phyloP scores from a whole-genome alignment of 2,329 filamentous ascomycete species.

The Aspergillus uvarum region DNA sequence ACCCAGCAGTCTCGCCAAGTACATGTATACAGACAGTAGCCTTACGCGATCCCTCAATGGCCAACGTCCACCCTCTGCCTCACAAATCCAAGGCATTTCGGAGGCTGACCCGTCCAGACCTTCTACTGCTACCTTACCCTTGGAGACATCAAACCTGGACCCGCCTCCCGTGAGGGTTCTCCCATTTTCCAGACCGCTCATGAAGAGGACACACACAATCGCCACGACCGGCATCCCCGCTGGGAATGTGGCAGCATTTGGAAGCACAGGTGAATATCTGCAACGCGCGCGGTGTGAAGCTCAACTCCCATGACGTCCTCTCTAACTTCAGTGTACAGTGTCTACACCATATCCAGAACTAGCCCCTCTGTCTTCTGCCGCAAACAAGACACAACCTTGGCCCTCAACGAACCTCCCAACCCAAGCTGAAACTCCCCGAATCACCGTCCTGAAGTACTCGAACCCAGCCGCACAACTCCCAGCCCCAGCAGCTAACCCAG shows the following conservation, averaged over 20 bases:
- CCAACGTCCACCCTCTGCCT: background rate
- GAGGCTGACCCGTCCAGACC: conserved; percentile 16
- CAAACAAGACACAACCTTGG: background rate
- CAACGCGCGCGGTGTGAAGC: background rate
- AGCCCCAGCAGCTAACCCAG: background rate
- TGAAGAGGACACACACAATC: conserved; percentile 18
- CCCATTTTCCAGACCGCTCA: conserved; percentile 37
- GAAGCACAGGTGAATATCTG: background rate
- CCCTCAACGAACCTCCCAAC: background rate
- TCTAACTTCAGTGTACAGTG: background rate
- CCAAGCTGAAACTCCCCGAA: background rate
- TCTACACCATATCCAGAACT: background rate
- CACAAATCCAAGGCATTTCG: background rate
- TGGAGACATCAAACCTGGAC: conserved; percentile 31
- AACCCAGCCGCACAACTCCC: background rate
- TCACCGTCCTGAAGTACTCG: background rate
- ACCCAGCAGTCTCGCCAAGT: conserved; percentile 3
- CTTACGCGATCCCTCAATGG: background rate
- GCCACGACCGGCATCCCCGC: background rate
- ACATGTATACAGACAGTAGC: conserved; percentile 5
- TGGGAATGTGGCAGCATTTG: background rate
- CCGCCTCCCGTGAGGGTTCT: conserved; percentile 46
- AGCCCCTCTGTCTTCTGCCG: background rate
- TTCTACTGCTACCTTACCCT: conserved; percentile 30
- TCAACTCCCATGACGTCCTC: background rate